Evolutionary conservation across 805 yeast genomes (phyloP), one percentile per base, ranked within the genome.

Genomic region (Hanseniaspora mollemarum): DNA sequence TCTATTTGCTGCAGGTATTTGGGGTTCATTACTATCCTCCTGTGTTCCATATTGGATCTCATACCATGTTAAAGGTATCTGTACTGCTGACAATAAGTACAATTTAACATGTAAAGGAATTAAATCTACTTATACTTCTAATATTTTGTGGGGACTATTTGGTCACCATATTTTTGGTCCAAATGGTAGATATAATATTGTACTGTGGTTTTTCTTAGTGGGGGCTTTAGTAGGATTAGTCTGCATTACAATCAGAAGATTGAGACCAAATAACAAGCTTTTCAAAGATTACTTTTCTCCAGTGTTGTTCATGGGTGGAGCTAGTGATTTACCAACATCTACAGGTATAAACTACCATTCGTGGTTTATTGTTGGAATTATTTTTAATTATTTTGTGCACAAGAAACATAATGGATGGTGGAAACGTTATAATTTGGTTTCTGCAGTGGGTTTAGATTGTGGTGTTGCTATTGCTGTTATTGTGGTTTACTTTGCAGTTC

Each of bases 341-440:
- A 77, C 85, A 15, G 76, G 81, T 37, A 77, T 76, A 62, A 78
- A 77, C 60, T 78, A 78, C 60, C 71, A 75, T 29, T 64, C 77
- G 7, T 80, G 74, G 67, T 73, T 78, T 54, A 61, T 69, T 32
- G 69, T 76, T 37, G 82, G 84, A 4, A 71, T 71, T 55, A 46
- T 70, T 4, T 81, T 81, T 67, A 78, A 77, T 67, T 77, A 71
- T 63, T 69, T 70, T 58, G 65, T 81, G 52, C 77, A 77, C 54
- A 70, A 75, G 45, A 68, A 70, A 53, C 79, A 76, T 65, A 67
- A 75, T 44, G 66, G 71, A 43, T 82, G 87, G 88, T 82, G 88
- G 87, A 79, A 80, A 37, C 81, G 80, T 62, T 82, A 82, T 62
- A 81, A 80, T 61, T 81, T 79, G 59, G 73, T 80, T 3, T 64